Percentiles rank a stretch among this genome's conserved stretches.
Evolutionary conservation across 257 asterid species (phyloP).

Genomic region (Fraxinus pennsylvanica): DNA sequence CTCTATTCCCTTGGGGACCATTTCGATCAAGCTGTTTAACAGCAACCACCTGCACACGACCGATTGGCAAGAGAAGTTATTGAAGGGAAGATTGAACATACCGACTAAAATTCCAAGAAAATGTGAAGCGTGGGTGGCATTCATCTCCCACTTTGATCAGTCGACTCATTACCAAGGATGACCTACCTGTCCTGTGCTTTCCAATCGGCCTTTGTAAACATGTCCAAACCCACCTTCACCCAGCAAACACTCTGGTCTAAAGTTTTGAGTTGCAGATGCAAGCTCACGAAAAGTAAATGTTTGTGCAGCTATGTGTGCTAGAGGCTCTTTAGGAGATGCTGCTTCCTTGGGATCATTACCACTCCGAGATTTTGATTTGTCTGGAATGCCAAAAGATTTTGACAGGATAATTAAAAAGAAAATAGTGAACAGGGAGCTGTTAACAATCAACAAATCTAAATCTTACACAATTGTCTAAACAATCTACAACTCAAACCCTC

Average conservation of each 20-base stretch:
- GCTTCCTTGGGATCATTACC: conserved; percentile 66
- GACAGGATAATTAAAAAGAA: background rate
- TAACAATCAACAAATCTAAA: background rate
- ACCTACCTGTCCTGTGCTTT: conserved; percentile 79
- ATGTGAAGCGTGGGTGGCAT: background rate
- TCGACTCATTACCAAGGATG: background rate
- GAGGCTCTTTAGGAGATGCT: conserved; percentile 57
- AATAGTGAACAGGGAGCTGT: background rate
- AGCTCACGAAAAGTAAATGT: conserved; percentile 89
- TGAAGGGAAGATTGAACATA: background rate
- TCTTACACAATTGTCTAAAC: background rate
- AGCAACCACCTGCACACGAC: conserved; percentile 77
- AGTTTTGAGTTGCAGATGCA: conserved; percentile 80
- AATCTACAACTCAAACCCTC: background rate
- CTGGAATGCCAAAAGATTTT: conserved; percentile 32
- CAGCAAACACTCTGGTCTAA: conserved; percentile 69
- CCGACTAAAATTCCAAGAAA: background rate
- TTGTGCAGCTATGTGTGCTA: conserved; percentile 89
- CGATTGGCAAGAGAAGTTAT: conserved; percentile 12
- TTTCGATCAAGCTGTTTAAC: conserved; percentile 93
- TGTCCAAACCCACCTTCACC: conserved; percentile 99
- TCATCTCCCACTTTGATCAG: background rate
- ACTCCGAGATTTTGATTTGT: conserved; percentile 61
- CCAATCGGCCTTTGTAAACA: conserved; percentile 81
- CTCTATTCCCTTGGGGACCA: conserved; percentile 94